Conservation (phyloP, 106 monocot genomes). For the Cymbidium sinense region DNA sequence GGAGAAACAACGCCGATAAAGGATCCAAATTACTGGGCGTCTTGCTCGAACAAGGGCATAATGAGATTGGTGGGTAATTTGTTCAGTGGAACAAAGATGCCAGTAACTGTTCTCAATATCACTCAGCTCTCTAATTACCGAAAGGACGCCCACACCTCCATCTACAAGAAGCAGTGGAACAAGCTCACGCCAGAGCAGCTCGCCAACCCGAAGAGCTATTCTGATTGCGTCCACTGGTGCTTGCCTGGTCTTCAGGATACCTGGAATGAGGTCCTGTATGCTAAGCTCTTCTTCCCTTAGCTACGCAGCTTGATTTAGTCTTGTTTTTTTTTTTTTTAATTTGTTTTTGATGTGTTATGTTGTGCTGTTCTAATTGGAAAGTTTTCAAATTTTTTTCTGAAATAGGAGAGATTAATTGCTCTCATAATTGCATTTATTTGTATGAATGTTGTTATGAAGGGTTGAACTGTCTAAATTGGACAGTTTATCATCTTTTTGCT, state of each 20-base stretch:
- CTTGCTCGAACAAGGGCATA: constrained; percentile 21
- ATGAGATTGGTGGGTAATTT: constrained; percentile 30
- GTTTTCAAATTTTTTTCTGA: no score
- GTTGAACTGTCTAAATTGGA: no score
- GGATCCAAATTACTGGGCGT: constrained; percentile 36
- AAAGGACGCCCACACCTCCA: constrained; percentile 54
- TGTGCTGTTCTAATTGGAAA: not conserved
- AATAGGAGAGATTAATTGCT: no score
- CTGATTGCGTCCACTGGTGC: constrained; percentile 57
- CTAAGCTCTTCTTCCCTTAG: constrained; percentile 41
- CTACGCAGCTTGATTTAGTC: not conserved
- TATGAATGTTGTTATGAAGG: no score
- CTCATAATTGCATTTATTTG: no score
- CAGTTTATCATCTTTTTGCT: no score
- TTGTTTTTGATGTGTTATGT: not conserved
- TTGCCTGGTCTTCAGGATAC: constrained; percentile 51
- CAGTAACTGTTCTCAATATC: constrained; percentile 37
- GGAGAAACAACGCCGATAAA: constrained; percentile 35
- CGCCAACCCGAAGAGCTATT: constrained; percentile 29
- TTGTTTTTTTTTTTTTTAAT: not conserved
- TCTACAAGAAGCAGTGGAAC: constrained; percentile 53
- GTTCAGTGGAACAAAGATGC: constrained; percentile 14
- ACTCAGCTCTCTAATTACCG: constrained; percentile 44
- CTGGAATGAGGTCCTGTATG: constrained; percentile 49
- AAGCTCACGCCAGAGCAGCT: constrained; percentile 31